A percentile compares a stretch with the other conserved stretches of the same genome.
These are phyloP conservation scores for Leccinum truebloodii DNA, from an alignment of 768 basidiomycete species.

Conservation along the genomic window DNA sequence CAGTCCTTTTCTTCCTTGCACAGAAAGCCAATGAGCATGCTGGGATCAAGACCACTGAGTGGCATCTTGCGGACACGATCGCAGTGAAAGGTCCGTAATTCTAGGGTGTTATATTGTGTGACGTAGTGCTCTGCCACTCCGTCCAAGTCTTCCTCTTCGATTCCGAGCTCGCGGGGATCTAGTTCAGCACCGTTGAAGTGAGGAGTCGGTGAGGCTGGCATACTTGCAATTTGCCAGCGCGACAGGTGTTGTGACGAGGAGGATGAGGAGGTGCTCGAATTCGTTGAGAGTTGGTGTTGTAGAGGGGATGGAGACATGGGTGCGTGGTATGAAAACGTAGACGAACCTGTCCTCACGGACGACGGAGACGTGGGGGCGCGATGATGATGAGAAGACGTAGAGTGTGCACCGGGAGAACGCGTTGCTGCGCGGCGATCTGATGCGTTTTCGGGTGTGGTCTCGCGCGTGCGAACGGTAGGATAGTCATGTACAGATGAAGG, in stretches of 20 bases:
- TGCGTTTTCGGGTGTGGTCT: constrained; percentile 33
- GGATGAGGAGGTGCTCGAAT: constrained; percentile 34
- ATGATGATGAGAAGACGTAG: constrained; percentile 31
- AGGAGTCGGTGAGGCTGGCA: constrained; percentile 22
- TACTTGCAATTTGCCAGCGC: constrained; percentile 31
- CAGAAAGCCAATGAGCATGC: constrained; percentile 95
- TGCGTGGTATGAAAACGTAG: constrained; percentile 55
- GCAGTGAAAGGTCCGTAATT: constrained; percentile 91
- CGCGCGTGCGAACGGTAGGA: constrained; percentile 25
- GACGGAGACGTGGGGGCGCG: constrained; percentile 50
- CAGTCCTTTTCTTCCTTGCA: constrained; percentile 84
- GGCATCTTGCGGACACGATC: constrained; percentile 97
- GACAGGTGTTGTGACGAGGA: constrained; percentile 33
- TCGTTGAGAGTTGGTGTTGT: constrained; percentile 59
- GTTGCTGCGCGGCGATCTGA: constrained; percentile 30
- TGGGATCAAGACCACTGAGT: constrained; percentile 86
- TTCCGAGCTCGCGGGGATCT: constrained; percentile 40
- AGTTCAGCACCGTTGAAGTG: constrained; percentile 32
- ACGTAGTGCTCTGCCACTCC: constrained; percentile 62
- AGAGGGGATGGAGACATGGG: constrained; percentile 65
- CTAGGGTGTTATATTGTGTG: constrained; percentile 67
- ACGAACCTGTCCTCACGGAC: constrained; percentile 51
- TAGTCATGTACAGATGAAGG: constrained; percentile 27
- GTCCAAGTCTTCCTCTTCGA: constrained; percentile 39
- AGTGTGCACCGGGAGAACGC: constrained; percentile 26